phyloP scores from a whole-genome alignment of 2,329 filamentous ascomycete species.

The Hypoxylon sp. region DNA sequence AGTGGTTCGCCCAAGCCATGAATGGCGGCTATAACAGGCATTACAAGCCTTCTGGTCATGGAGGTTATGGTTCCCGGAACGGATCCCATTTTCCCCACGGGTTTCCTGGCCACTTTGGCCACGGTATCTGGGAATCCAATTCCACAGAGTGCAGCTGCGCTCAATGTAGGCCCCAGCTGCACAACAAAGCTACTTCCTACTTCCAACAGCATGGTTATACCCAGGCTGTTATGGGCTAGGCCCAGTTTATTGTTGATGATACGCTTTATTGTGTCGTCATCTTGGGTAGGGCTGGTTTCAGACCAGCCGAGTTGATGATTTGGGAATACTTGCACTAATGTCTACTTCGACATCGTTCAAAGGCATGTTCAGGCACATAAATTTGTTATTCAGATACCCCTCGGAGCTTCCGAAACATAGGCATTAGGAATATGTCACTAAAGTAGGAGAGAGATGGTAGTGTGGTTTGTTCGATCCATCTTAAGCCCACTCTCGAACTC shows the following conservation, averaged over 20 bases:
- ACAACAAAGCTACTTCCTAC: conserved; percentile 63
- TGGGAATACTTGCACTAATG: conserved; percentile 41
- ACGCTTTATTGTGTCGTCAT: conserved; percentile 30
- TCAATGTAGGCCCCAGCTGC: conserved; percentile 61
- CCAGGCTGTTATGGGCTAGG: conserved; percentile 69
- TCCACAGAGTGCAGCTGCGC: conserved; percentile 66
- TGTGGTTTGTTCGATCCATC: conserved; percentile 17
- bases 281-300: conserved; percentile 18
- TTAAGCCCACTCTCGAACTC: conserved; percentile 8
- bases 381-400: conserved; percentile 54
- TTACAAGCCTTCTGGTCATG: conserved; percentile 61
- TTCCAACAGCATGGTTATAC: conserved; percentile 65
- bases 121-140: conserved; percentile 67
- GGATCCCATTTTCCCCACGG: conserved; percentile 59
- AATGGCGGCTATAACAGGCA: conserved; percentile 56
- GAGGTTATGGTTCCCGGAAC: conserved; percentile 57
- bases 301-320: conserved; percentile 26
- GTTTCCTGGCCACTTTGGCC: conserved; percentile 66
- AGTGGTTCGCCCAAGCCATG: conserved; percentile 66
- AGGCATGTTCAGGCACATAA: conserved; percentile 53
- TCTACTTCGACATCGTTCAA: conserved; percentile 45
- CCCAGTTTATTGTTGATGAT: conserved; percentile 39
- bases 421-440: conserved; percentile 32
- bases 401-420: conserved; percentile 45
- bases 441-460: conserved; percentile 22